Conservation (phyloP, 208 protist species). For the Histomonas meleagridis region DNA sequence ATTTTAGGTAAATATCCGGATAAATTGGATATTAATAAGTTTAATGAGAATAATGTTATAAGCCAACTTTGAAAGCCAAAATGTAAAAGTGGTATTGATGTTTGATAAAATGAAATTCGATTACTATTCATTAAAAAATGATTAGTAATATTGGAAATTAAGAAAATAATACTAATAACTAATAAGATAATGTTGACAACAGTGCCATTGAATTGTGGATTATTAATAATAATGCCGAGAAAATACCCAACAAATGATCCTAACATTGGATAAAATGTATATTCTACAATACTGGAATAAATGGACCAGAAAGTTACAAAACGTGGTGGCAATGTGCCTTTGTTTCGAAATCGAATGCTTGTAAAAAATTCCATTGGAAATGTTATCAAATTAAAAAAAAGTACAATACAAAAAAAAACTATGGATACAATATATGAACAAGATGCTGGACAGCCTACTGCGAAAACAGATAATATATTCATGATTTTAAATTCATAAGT, state of each 20-base stretch:
- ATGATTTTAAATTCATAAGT: background rate
- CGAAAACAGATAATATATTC: background rate
- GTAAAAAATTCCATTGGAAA: background rate
- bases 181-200: background rate
- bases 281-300: background rate
- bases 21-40: no score
- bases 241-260: background rate
- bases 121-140: background rate
- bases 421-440: background rate
- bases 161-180: background rate
- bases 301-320: background rate
- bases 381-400: background rate
- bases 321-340: background rate
- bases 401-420: background rate
- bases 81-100: background rate
- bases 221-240: background rate
- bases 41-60: background rate
- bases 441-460: background rate
- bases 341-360: background rate
- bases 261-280: background rate
- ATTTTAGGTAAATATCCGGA: no score
- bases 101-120: background rate
- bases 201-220: background rate
- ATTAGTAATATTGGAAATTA: background rate
- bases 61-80: background rate